Conservation (phyloP, 2,329 filamentous ascomycete genomes). For the Epichloe sibirici region DNA sequence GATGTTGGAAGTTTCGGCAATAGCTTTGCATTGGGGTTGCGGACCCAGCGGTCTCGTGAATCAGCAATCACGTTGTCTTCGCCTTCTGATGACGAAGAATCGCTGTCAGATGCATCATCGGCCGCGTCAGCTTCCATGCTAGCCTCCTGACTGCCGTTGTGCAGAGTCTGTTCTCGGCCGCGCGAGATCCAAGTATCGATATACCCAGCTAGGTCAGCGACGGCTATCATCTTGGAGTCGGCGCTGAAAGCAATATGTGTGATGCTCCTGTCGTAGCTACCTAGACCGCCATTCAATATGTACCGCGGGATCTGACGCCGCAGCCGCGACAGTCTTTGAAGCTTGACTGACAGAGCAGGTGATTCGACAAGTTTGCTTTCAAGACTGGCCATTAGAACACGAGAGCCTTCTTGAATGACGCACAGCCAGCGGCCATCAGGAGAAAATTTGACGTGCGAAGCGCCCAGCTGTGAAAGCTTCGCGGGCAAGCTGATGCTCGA, state of each 20-base stretch:
- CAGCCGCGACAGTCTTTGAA: constrained; percentile 39
- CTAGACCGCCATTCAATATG: constrained; percentile 51
- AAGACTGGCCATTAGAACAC: constrained; percentile 34
- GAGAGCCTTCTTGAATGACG: constrained; percentile 48
- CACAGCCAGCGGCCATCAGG: constrained; percentile 59
- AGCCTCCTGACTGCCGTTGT: constrained; percentile 19
- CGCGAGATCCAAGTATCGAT: constrained; percentile 76
- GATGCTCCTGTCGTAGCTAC: constrained; percentile 66
- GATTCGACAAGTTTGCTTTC: constrained; percentile 8
- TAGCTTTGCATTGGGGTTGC: constrained; percentile 57
- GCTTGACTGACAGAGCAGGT: constrained; percentile 18
- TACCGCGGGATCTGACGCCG: constrained; percentile 41
- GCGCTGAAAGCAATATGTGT: constrained; percentile 65
- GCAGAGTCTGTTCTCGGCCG: constrained; percentile 18
- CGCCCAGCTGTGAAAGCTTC: constrained; percentile 47
- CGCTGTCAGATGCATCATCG: constrained; percentile 25
- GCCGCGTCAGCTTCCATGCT: constrained; percentile 20
- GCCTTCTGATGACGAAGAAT: constrained; percentile 24
- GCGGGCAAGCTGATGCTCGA: constrained; percentile 55
- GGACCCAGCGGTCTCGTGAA: constrained; percentile 52
- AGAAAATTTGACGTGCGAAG: constrained; percentile 57
- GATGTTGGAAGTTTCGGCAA: constrained; percentile 55
- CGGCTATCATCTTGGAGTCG: constrained; percentile 67
- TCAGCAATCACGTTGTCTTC: constrained; percentile 33
- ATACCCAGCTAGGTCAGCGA: constrained; percentile 71